A percentile compares a stretch with the other conserved stretches of the same genome.
phyloP scores from a whole-genome alignment of 768 basidiomycete species.

The Rubroboletus satanas region DNA sequence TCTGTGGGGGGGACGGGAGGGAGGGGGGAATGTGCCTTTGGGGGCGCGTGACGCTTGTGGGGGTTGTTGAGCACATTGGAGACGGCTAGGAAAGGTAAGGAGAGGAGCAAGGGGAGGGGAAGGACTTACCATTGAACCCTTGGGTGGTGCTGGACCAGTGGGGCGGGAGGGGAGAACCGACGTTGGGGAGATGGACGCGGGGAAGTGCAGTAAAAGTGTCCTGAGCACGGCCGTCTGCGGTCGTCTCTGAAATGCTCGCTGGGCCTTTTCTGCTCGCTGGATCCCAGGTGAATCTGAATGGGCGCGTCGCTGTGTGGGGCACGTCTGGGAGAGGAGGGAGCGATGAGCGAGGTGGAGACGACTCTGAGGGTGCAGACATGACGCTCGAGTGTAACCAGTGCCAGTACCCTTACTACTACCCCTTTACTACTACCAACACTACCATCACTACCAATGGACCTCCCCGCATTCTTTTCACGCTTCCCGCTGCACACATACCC shows the following conservation, averaged over 20 bases:
- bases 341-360: conserved; percentile 43
- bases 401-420: too few relatives aligned
- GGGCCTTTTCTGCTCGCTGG: conserved; percentile 56
- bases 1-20: conserved; percentile 68
- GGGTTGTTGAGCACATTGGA: conserved; percentile 93
- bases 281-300: conserved; percentile 79
- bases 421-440: background rate
- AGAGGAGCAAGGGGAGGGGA: background rate
- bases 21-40: conserved; percentile 80
- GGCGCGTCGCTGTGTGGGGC: conserved; percentile 41
- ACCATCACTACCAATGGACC: conserved; percentile 35
- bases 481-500: conserved; percentile 61
- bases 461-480: conserved; percentile 44
- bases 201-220: conserved; percentile 51
- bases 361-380: conserved; percentile 53
- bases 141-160: conserved; percentile 79
- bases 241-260: conserved; percentile 70
- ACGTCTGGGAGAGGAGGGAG: conserved; percentile 40
- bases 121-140: conserved; percentile 79
- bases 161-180: conserved; percentile 53
- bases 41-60: conserved; percentile 76
- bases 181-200: conserved; percentile 42
- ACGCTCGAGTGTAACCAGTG: too few relatives aligned
- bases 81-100: conserved; percentile 58
- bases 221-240: conserved; percentile 56